phyloP scores from a whole-genome alignment of 2,329 filamentous ascomycete species.

The Immersiporthe knoxdaviesiana region DNA sequence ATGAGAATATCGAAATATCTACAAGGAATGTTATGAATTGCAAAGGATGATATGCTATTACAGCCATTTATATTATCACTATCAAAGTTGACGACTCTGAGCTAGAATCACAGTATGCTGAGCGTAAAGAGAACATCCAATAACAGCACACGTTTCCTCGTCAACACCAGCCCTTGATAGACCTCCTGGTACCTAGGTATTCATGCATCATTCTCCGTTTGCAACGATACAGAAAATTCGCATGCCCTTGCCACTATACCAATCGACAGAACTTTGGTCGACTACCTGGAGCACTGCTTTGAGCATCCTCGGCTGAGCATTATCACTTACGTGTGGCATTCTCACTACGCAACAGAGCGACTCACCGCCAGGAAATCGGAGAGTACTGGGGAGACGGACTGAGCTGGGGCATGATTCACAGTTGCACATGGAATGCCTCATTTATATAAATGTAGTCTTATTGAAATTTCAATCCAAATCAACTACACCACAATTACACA shows the following conservation, averaged over 20 bases:
- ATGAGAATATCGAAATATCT: no score
- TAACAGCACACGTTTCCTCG: no score
- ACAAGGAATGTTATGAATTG: no score
- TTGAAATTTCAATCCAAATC: no score
- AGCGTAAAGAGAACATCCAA: no score
- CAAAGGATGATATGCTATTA: no score
- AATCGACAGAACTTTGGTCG: neutral
- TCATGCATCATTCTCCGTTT: neutral
- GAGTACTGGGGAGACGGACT: neutral
- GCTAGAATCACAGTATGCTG: no score
- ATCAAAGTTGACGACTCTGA: no score
- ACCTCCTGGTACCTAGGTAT: neutral
- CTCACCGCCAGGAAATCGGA: neutral
- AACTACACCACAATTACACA: neutral
- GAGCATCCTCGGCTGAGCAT: neutral
- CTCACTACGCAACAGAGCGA: neutral
- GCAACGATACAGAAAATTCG: neutral
- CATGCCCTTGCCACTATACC: neutral
- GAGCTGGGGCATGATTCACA: constrained; percentile 1
- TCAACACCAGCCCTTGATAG: no score
- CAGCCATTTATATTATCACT: no score
- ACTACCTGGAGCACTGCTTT: constrained; percentile 1
- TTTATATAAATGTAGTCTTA: no score
- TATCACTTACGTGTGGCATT: neutral
- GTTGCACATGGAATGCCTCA: no score